Conservation (phyloP, 371 early-diverging fungal species). For the Circinella umbellata region DNA sequence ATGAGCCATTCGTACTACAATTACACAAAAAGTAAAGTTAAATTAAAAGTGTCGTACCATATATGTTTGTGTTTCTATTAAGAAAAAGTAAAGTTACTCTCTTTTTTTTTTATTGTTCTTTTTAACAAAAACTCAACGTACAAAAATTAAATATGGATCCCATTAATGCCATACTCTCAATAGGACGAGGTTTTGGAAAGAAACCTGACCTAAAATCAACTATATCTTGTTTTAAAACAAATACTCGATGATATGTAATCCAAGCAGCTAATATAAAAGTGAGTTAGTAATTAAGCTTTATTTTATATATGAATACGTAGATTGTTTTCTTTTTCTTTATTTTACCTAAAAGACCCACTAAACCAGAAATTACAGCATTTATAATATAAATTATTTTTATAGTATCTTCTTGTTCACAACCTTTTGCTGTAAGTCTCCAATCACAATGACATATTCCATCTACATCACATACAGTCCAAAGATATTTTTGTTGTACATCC, state of each 20-base stretch:
- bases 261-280: constrained; percentile 2
- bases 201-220: constrained; percentile 22
- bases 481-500: constrained; percentile 3
- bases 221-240: constrained; percentile 16
- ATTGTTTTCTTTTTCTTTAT: too few relatives aligned
- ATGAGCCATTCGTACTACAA: constrained; percentile 34
- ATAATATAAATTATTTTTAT: constrained; percentile 24
- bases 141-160: constrained; percentile 23
- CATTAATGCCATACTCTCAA: constrained; percentile 22
- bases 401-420: constrained; percentile 26
- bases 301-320: constrained; percentile 15
- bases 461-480: constrained; percentile 28
- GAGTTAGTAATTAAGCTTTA: constrained; percentile 8
- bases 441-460: constrained; percentile 40
- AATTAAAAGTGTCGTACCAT: background rate
- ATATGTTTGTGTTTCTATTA: too few relatives aligned
- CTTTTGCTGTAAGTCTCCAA: constrained; percentile 37
- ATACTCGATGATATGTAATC: constrained; percentile 21
- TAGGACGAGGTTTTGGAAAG: constrained; percentile 25
- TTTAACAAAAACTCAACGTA: constrained; percentile 8
- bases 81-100: background rate
- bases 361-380: constrained; percentile 16
- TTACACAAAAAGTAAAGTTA: background rate
- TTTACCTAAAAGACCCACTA: constrained; percentile 25
- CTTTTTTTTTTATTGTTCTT: background rate